Evolutionary conservation across 73 alveolate species (phyloP), one percentile per base, ranked within the genome.

Genomic region (Tetrahymena malaccensis): DNA sequence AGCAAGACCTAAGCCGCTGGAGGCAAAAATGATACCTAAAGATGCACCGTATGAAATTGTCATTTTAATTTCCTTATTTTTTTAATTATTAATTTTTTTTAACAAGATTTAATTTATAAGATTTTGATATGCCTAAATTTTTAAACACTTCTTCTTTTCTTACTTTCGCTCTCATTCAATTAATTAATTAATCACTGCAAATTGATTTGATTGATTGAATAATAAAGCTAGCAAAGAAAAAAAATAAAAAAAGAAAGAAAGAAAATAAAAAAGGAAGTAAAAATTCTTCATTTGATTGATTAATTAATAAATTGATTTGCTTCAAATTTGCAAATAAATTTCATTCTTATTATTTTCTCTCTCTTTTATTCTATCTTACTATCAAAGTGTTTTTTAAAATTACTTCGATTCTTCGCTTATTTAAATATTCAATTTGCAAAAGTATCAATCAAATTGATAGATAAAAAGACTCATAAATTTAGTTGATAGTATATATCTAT

Each of bases 1-100:
- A 40, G 93, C 44, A 35, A 95, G 83, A 35, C 96, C 96, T 34
- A 93, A 33, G 17, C 83, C 95, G 83, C 94, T 84, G 0, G 96
- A 50, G 16, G 58, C 34, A 58, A 85, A 85, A 43, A 95, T 95
- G 3, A 95, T 50, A 22, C 93, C 96, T 35, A 95, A 58, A 7
- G 96, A 94, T 35, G 95, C 93, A 85, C 84, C 95, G 83, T 83
- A 95, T 8, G 85, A 58, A 58, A 58, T 58, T 58, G 85, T 22
- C 85, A 58, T 58, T 58, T 58, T 15, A n/a, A n/a, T n/a, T 58
- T 8, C 37, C n/a, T 58, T 10, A 44, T 44, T 58, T 58, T 58
- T 58, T 58, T 58, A 58, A 58, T 58, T 58, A 58, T 31, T 58
- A 15, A 58, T n/a, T n/a, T 58, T 31, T 58, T 58, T 58, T 58